Evolutionary conservation across 164 flowering plant genomes (phyloP).

Genomic region (Berberis thunbergii): DNA sequence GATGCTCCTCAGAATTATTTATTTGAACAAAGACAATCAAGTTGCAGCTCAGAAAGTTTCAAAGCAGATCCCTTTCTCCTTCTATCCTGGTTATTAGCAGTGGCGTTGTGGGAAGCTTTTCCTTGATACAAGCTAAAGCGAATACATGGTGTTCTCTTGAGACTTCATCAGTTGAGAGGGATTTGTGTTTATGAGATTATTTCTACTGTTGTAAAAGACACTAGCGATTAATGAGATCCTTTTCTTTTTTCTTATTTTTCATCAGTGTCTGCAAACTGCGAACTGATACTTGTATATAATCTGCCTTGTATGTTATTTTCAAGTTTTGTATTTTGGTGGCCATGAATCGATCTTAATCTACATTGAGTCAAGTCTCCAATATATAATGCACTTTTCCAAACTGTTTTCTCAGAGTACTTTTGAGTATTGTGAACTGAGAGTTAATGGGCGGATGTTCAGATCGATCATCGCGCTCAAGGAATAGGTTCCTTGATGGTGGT

Average conservation of each 20-base stretch:
- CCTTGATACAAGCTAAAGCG: not conserved
- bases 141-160: not conserved
- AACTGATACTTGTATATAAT: too few species aligned
- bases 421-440: too few species aligned
- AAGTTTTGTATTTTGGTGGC: too few species aligned
- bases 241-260: not conserved
- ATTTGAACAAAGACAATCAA: conserved; percentile 3
- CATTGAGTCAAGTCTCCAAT: too few species aligned
- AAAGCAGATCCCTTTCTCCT: not conserved
- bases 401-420: too few species aligned
- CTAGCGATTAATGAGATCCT: not conserved
- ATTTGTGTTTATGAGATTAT: not conserved
- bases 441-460: too few species aligned
- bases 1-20: conserved; percentile 3
- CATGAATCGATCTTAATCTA: too few species aligned
- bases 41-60: not conserved
- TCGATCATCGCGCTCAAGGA: too few species aligned
- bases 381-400: too few species aligned
- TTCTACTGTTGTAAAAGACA: not conserved
- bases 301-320: too few species aligned
- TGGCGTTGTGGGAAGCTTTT: not conserved
- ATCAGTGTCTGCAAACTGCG: too few species aligned
- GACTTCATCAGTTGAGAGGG: not conserved
- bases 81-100: not conserved
- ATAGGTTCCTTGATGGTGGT: too few species aligned